A percentile compares a stretch with the other conserved stretches of the same genome.
phyloP scores from a whole-genome alignment of 352 stramenopile genomes.

The Globisporangium yorkense region DNA sequence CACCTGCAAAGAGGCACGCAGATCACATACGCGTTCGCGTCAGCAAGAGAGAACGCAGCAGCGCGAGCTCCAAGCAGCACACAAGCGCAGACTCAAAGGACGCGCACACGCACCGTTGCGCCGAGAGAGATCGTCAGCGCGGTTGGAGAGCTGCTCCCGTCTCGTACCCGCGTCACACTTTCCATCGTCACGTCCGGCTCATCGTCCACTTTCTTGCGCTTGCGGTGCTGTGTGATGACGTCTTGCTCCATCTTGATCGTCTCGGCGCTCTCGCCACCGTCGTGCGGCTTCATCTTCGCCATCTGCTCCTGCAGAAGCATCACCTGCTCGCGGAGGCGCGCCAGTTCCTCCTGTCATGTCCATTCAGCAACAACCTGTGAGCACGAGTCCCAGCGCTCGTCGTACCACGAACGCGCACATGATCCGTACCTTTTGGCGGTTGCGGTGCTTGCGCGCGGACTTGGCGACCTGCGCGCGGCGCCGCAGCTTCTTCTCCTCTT shows the following conservation, averaged over 20 bases:
- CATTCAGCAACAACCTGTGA: neutral
- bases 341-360: slow-evolving; percentile 47
- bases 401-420: neutral
- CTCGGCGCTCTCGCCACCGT: slow-evolving; percentile 25
- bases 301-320: slow-evolving; percentile 77
- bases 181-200: slow-evolving; percentile 15
- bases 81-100: neutral
- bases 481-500: slow-evolving; percentile 81
- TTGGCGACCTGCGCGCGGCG: slow-evolving; percentile 77
- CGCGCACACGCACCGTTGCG: slow-evolving; percentile 13
- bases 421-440: slow-evolving; percentile 49
- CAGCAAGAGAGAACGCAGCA: neutral
- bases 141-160: slow-evolving; percentile 15
- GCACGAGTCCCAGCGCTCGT: neutral
- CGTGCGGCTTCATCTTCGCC: slow-evolving; percentile 51
- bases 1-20: slow-evolving; percentile 17
- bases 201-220: slow-evolving; percentile 68
- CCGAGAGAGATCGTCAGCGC: slow-evolving; percentile 15
- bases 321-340: slow-evolving; percentile 63
- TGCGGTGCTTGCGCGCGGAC: slow-evolving; percentile 76
- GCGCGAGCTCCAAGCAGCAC: neutral
- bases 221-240: slow-evolving; percentile 56
- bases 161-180: slow-evolving; percentile 14
- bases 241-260: slow-evolving; percentile 50
- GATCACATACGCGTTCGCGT: neutral